Conservation (phyloP, 345 rosid genomes). For the Citrus australasica region DNA sequence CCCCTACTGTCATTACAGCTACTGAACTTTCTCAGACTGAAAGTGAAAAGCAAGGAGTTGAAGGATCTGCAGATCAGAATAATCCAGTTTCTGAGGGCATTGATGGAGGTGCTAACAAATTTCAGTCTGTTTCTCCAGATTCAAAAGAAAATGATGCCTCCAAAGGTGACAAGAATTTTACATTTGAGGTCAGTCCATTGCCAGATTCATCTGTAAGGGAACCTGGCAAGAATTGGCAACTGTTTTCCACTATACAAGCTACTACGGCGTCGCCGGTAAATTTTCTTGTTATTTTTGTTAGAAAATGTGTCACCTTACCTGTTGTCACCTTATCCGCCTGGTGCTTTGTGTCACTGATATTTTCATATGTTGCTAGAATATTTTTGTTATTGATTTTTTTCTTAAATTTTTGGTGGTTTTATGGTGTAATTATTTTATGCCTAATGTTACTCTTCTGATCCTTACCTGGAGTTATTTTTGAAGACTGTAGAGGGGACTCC, state of each 20-base stretch:
- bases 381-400: background rate
- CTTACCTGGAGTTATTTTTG: slow-evolving; percentile 15
- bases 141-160: slow-evolving; percentile 37
- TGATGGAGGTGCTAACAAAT: slow-evolving; percentile 20
- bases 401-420: background rate
- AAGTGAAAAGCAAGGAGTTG: slow-evolving; percentile 32
- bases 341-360: background rate
- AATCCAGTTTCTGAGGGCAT: slow-evolving; percentile 23
- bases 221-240: slow-evolving; percentile 40
- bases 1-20: slow-evolving; percentile 35
- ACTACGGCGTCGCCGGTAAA: slow-evolving; percentile 43
- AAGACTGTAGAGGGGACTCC: slow-evolving; percentile 62
- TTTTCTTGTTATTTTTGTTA: slow-evolving; percentile 1
- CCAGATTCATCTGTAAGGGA: slow-evolving; percentile 28
- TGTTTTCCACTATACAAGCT: slow-evolving; percentile 31
- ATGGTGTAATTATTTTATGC: background rate
- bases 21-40: slow-evolving; percentile 37
- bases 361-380: background rate
- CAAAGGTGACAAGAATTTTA: slow-evolving; percentile 48
- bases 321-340: background rate
- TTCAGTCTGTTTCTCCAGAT: slow-evolving; percentile 26
- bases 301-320: background rate
- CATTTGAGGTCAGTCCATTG: slow-evolving; percentile 42
- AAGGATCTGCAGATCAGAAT: slow-evolving; percentile 29
- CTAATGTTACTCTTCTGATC: background rate